Conservation (phyloP, 768 basidiomycete species). For the Pholiota microspora region DNA sequence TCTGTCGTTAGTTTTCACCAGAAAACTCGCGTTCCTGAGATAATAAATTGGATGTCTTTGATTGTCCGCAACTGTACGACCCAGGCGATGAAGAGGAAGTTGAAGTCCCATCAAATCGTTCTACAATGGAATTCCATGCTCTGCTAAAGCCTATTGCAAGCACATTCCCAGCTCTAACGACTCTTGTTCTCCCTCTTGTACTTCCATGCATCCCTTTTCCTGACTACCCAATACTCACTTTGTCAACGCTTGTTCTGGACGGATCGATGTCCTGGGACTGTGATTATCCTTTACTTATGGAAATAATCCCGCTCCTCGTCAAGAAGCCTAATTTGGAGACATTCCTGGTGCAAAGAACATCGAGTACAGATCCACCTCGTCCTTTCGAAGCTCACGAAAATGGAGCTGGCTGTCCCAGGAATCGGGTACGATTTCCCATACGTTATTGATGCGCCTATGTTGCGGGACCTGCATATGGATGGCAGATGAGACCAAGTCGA, state of each 20-base stretch:
- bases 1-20: slow-evolving; percentile 6
- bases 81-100: not conserved
- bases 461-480: slow-evolving; percentile 2
- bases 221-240: not conserved
- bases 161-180: not conserved
- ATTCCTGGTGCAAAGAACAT: not conserved
- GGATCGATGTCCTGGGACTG: not conserved
- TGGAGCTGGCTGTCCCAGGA: not conserved
- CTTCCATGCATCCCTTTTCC: not conserved
- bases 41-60: slow-evolving; percentile 13
- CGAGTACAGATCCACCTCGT: not conserved
- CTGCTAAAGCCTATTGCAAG: not conserved
- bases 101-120: not conserved
- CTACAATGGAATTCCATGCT: not conserved
- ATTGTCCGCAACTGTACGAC: slow-evolving; percentile 14
- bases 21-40: slow-evolving; percentile 11
- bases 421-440: not conserved
- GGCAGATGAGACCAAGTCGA: not conserved
- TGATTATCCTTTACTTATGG: not conserved
- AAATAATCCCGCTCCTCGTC: not conserved
- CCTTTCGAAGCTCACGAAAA: not conserved
- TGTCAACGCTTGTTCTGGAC: slow-evolving; percentile 1
- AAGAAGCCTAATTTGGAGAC: not conserved
- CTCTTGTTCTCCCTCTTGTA: not conserved
- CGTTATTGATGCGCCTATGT: not conserved